Base-by-base conservation (phyloP, 2,329 filamentous ascomycete genomes). In the Leptosphaerulina australis region DNA sequence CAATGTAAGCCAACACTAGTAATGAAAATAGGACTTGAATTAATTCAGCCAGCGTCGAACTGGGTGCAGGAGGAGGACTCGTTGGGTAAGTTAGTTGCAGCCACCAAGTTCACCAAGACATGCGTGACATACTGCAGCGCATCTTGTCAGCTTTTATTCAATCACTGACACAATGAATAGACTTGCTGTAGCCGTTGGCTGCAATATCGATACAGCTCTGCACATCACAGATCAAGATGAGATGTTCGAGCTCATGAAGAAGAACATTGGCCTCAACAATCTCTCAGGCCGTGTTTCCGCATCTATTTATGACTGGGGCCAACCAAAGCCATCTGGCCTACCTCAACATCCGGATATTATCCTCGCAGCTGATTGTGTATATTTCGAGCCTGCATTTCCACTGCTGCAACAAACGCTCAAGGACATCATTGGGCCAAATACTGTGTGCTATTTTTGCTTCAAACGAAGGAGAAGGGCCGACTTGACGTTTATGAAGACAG, bases 351-450 rank as follows among this genome's bases (percentile, higher is more conserved):
- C 91, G 14, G 85, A 92, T 64, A 79, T 96, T 46, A 86, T 99
- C 47, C 81, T 97, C n/a, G 94, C 94, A 3, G 93, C 92, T 30
- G 94, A 97, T 73, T 97, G 93, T 74, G 91, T 96, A 38, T 99
- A 97, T 77, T 96, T 96, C 72, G 94, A 97, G 74, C 91, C 93
- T 2, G 90, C 94, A 1, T 97, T 97, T 68, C 92, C 93, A 22
- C 79, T 97, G 25, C 81, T 99, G 36, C 82, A 94, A 67, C 77
- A 85, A 56, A 97, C 93, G 5, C 76, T 97, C 58, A 78, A 83
- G 51, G 85, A 89, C 56, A 79, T 97, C 37, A 79, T 96, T 58
- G 81, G 83, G 12, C 81, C 80, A 3, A 69, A 79, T 8, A 84
- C 83, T 0, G 72, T 91, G 33, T 91, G 87, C 71, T 87, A 88